Percentiles rank a stretch among this genome's conserved stretches.
These are phyloP conservation scores for Oenanthe sinensis DNA, from an alignment of 129 eudicot genomes.

Conservation along the genomic window DNA sequence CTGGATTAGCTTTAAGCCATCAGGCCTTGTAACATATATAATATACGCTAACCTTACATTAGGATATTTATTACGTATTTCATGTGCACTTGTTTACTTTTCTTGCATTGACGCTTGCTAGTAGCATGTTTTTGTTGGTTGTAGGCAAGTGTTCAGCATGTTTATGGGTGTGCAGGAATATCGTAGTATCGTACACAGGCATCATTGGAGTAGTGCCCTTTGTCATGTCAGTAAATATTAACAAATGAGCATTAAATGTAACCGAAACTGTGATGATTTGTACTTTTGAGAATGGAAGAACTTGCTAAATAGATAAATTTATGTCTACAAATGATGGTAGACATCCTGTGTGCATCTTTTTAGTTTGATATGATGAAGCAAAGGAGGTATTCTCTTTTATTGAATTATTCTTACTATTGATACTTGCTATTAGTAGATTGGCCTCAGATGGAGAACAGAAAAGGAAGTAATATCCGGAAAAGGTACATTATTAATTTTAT, in stretches of 20 bases:
- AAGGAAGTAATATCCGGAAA: slow-evolving; percentile 94
- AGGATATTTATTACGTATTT: background rate
- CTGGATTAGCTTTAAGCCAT: background rate
- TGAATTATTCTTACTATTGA: slow-evolving; percentile 3
- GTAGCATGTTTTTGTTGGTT: background rate
- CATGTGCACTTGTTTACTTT: background rate
- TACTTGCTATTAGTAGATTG: slow-evolving; percentile 45
- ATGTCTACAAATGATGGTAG: background rate
- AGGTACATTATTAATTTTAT: slow-evolving; percentile 37
- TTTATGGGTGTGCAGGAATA: background rate
- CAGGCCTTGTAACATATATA: background rate
- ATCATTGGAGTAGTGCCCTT: background rate
- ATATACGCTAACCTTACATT: background rate
- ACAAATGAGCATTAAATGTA: background rate
- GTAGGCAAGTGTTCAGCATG: background rate
- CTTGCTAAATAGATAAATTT: background rate
- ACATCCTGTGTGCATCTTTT: background rate
- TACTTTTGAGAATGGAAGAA: background rate
- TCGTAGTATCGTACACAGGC: background rate
- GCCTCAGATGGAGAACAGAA: slow-evolving; percentile 96
- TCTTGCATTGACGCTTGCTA: background rate
- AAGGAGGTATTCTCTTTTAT: background rate
- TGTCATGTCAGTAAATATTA: background rate
- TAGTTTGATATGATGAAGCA: background rate
- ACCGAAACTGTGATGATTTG: background rate